Conservation (phyloP, 495 filamentous ascomycete species). For the Xylaria grammica region DNA sequence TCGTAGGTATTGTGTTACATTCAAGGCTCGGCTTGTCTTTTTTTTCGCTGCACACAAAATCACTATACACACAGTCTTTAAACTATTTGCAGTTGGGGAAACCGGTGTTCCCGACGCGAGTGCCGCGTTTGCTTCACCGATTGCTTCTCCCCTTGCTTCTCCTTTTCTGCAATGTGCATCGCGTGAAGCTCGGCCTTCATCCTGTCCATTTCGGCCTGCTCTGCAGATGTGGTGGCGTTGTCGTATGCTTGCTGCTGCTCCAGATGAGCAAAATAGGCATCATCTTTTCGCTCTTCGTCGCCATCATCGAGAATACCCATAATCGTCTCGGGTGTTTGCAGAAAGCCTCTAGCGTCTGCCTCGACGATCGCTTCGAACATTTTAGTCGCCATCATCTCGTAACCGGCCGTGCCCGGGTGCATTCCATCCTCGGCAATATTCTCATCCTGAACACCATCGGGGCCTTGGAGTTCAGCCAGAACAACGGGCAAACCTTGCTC, state of each 20-base stretch:
- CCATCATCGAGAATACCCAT: slow-evolving; percentile 37
- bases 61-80: slow-evolving; percentile 12
- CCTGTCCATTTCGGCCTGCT: slow-evolving; percentile 33
- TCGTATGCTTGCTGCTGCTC: slow-evolving; percentile 27
- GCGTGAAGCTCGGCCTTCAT: too few relatives aligned
- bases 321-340: slow-evolving; percentile 34
- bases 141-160: slow-evolving; percentile 23
- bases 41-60: slow-evolving; percentile 13
- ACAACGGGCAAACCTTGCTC: slow-evolving; percentile 35
- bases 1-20: slow-evolving; percentile 8
- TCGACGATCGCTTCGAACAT: slow-evolving; percentile 39
- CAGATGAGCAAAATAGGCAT: slow-evolving; percentile 29
- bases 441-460: slow-evolving; percentile 37
- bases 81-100: slow-evolving; percentile 32
- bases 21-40: slow-evolving; percentile 8
- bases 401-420: slow-evolving; percentile 41
- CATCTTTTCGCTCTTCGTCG: slow-evolving; percentile 37
- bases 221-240: slow-evolving; percentile 26
- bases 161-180: slow-evolving; percentile 27
- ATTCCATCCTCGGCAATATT: slow-evolving; percentile 42
- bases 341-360: slow-evolving; percentile 36
- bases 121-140: neutral
- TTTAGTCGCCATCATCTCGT: slow-evolving; percentile 45
- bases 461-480: slow-evolving; percentile 41
- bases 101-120: slow-evolving; percentile 22